A percentile compares a stretch with the other conserved stretches of the same genome.
phyloP scores from a whole-genome alignment of 2,329 filamentous ascomycete species.

The Hymenotorrendiella dingleyae region DNA sequence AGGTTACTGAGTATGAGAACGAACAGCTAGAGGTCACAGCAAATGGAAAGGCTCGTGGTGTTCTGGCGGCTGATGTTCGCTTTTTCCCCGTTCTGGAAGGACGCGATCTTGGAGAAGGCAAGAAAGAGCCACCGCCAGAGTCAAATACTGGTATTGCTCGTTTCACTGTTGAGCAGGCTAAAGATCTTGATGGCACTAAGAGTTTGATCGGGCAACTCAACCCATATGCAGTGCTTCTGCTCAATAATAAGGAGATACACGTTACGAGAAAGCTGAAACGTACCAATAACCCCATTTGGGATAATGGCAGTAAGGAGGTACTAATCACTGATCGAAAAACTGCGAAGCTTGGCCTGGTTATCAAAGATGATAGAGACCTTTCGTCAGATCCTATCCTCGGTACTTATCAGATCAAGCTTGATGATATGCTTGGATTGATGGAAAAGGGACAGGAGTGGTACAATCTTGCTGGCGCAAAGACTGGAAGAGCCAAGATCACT shows the following conservation, averaged over 20 bases:
- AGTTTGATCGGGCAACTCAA: slow-evolving; percentile 87
- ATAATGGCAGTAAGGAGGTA: slow-evolving; percentile 86
- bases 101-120: slow-evolving; percentile 68
- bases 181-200: slow-evolving; percentile 89
- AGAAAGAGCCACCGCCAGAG: slow-evolving; percentile 73
- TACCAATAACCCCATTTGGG: slow-evolving; percentile 96
- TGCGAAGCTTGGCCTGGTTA: slow-evolving; percentile 81
- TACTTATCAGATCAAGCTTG: slow-evolving; percentile 90
- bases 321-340: slow-evolving; percentile 90
- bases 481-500: slow-evolving; percentile 82
- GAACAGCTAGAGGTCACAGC: slow-evolving; percentile 76
- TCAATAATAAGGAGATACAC: slow-evolving; percentile 90
- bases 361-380: slow-evolving; percentile 93
- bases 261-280: slow-evolving; percentile 89
- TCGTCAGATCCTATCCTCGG: slow-evolving; percentile 77
- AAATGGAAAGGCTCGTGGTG: slow-evolving; percentile 77
- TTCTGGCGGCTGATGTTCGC: slow-evolving; percentile 74
- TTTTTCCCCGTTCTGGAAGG: slow-evolving; percentile 91
- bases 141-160: slow-evolving; percentile 90
- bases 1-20: slow-evolving; percentile 73
- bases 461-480: slow-evolving; percentile 73
- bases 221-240: slow-evolving; percentile 79
- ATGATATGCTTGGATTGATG: slow-evolving; percentile 87
- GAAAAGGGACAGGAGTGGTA: slow-evolving; percentile 96
- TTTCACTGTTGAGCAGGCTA: slow-evolving; percentile 91